A percentile compares a stretch with the other conserved stretches of the same genome.
phyloP scores from a whole-genome alignment of 1,284 basidiomycete species.

The Rhodotorula glutinis region DNA sequence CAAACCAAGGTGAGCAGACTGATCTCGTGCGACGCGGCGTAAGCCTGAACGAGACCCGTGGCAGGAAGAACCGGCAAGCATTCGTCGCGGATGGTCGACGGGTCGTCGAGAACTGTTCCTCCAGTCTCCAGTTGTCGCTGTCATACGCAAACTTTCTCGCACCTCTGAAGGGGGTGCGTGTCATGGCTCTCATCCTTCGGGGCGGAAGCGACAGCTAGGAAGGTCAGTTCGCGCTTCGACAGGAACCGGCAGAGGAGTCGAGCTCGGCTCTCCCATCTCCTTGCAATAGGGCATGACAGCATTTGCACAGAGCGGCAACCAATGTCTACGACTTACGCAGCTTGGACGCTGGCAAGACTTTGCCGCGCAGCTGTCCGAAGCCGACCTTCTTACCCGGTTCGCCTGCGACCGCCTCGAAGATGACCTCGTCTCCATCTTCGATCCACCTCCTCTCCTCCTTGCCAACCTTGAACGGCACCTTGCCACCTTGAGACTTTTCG shows the following conservation, averaged over 20 bases:
- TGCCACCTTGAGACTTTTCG: conserved; percentile 10
- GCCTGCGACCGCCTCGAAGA: conserved; percentile 7
- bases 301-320: background rate
- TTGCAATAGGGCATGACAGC: background rate
- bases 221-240: too few relatives aligned
- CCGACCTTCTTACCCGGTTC: conserved; percentile 7
- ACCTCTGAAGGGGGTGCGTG: too few relatives aligned
- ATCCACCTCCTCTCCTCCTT: conserved; percentile 13
- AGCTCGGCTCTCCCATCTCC: too few relatives aligned
- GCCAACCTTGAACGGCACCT: conserved; percentile 9
- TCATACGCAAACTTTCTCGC: background rate
- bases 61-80: conserved; percentile 34
- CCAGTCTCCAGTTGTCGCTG: too few relatives aligned
- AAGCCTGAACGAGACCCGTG: conserved; percentile 9
- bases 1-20: background rate
- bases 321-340: background rate
- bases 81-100: conserved; percentile 39
- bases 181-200: background rate
- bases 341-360: background rate
- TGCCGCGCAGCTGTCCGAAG: conserved; percentile 14
- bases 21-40: conserved; percentile 2
- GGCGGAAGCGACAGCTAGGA: background rate
- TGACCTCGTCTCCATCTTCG: conserved; percentile 20
- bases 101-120: conserved; percentile 31
- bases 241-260: too few relatives aligned